Percentiles rank a stretch among this genome's conserved stretches.
These are phyloP conservation scores for Debaryomyces singareniensis DNA, from an alignment of 1,139 yeast species.

Conservation along the genomic window DNA sequence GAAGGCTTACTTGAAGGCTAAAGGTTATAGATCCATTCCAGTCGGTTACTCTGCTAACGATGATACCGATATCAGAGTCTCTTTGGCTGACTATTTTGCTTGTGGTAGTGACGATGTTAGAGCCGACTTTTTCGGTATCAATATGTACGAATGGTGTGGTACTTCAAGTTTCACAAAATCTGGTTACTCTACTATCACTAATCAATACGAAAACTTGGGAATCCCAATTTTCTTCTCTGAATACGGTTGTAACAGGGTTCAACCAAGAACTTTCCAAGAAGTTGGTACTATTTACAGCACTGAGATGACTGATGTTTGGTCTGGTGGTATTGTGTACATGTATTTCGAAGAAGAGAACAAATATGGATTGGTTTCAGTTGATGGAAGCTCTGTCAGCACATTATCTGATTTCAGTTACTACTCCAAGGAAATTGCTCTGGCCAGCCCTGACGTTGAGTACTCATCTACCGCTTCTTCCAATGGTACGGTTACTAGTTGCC, in stretches of 20 bases:
- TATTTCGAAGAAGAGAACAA: constrained; percentile 76
- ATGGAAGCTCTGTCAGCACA: constrained; percentile 31
- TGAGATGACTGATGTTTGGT: constrained; percentile 76
- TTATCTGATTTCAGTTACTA: constrained; percentile 42
- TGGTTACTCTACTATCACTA: constrained; percentile 71
- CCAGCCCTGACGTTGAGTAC: constrained; percentile 36
- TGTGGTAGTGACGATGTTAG: constrained; percentile 58
- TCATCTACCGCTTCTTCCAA: constrained; percentile 15
- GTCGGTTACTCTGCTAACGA: constrained; percentile 90
- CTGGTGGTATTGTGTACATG: constrained; percentile 90
- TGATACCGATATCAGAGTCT: constrained; percentile 62
- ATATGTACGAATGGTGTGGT: constrained; percentile 98
- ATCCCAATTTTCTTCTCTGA: constrained; percentile 87
- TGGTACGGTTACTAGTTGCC: constrained; percentile 39
- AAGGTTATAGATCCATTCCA: constrained; percentile 67
- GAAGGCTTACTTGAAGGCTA: constrained; percentile 62
- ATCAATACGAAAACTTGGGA: constrained; percentile 62
- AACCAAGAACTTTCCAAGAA: constrained; percentile 70
- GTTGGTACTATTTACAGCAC: constrained; percentile 54
- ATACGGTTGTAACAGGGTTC: constrained; percentile 69
- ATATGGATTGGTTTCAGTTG: constrained; percentile 68
- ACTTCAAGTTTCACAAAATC: constrained; percentile 53
- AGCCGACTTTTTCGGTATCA: constrained; percentile 90
- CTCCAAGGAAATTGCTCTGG: constrained; percentile 52
- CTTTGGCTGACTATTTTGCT: constrained; percentile 75